A percentile compares a stretch with the other conserved stretches of the same genome.
phyloP scores from a whole-genome alignment of 202 grass and related monocot genomes.

The Zoysia matrella region DNA sequence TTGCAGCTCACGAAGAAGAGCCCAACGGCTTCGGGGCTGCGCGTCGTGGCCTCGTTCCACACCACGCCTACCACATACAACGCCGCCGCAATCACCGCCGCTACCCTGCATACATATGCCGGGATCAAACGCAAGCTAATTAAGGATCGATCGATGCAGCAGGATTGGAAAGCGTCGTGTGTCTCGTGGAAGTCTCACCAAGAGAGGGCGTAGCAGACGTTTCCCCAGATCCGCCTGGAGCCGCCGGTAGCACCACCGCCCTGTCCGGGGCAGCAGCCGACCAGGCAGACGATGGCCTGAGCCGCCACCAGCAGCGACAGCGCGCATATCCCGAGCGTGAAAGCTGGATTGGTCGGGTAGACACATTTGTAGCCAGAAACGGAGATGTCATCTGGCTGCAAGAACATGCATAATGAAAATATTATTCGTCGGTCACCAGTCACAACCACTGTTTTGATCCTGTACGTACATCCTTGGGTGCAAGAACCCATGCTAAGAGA shows the following conservation, averaged over 20 bases:
- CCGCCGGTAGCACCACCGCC: neutral
- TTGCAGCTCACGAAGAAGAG: neutral
- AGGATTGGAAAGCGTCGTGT: no score
- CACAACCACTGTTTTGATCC: neutral
- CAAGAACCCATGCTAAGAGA: neutral
- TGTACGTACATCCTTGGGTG: neutral
- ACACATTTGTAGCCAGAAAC: neutral
- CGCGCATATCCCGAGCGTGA: neutral
- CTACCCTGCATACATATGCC: constrained; percentile 20
- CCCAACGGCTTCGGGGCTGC: neutral
- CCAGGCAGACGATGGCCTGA: neutral
- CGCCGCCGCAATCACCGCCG: constrained; percentile 1
- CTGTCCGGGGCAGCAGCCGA: neutral
- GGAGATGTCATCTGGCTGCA: constrained; percentile 11
- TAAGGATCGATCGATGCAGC: no score
- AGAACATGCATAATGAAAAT: neutral
- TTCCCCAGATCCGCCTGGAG: neutral
- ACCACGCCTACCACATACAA: constrained; percentile 20
- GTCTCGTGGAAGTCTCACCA: neutral
- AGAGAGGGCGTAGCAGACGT: neutral
- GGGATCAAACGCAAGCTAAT: neutral
- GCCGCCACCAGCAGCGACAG: neutral
- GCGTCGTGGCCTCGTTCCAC: constrained; percentile 29
- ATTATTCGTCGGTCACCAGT: neutral
- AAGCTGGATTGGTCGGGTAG: neutral